Evolutionary conservation across 495 filamentous ascomycete genomes (phyloP), one percentile per base, ranked within the genome.

Genomic region (Halenospora varia): DNA sequence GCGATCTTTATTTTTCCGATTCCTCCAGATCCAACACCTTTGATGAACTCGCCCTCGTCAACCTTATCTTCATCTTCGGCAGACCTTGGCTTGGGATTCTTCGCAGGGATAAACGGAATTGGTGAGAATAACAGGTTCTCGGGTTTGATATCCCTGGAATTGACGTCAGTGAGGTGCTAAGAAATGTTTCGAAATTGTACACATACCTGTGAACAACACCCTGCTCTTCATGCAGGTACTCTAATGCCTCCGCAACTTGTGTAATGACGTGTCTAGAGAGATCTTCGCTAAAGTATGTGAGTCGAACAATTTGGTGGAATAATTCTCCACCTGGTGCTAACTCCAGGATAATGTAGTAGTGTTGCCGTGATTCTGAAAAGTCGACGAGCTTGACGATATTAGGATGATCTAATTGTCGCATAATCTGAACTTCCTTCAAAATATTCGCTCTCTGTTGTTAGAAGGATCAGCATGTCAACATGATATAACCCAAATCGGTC

Each of bases 221-320:
- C 51, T 86, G 90, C 59, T 91, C 89, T 63, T 97, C 95, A 62
- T 98, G 94, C 48, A 98, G 75, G 69, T 97, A 97, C 68, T 92
- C 88, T 54, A 98, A 81, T 2, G 94, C 92, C 57, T 96, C 85
- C 4, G 94, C 94, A 20, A 98, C 94, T 68, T 97, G 94, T 0
- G 81, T 71, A 58, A 98, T 98, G 62, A 97, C 93, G 71, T 97
- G 94, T 57, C 94, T 83, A 41, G 91, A 92, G 0, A 98, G 79
- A 40, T 97, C 86, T 71, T 98, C 94, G 74, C 92, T 96, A 70
- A 98, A 98, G 70, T 97, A 98, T 8, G 94, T 98, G 68, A 98
- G 84, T 53, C 95, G 86, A 46, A 98, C 94, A 67, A 98, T 97
- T 68, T 98, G 95, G 67, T 98, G 94, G 78, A 98, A 98, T 17